Base-by-base conservation (phyloP, 1,139 yeast genomes). In the Geotrichum klebahnii region DNA sequence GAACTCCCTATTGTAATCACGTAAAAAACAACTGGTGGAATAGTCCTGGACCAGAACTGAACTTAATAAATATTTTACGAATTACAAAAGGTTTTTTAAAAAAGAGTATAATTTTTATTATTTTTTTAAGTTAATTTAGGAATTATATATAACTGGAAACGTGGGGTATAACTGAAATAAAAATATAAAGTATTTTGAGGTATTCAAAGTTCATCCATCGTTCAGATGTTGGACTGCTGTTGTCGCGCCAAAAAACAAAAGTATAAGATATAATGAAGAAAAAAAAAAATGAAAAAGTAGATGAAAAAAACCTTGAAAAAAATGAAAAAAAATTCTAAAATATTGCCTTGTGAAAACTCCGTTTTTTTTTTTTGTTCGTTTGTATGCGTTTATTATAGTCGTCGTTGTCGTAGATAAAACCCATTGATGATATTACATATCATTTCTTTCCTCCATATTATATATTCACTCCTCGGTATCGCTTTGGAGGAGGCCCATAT, bases 401-500 rank as follows among this genome's bases (percentile, higher is more conserved):
- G 44, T 17, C 35, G 22, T 40, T 28, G 23, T 24, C 23, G 28
- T 8, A 39, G 9, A 8, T 6, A 35, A 17, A 19, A 8, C 23
- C n/a, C 9, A 36, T 5, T 17, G 28, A n/a, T 34, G 37, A 14
- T 4, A 4, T n/a, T 9, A 3, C n/a, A 12, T 3, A 5, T 22
- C 23, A 2, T 6, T 3, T 24, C 31, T 32, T 20, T n/a, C n/a
- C 34, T 5, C 34, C 14, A 9, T 16, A 5, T 36, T 32, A 60
- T 3, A 57, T 57, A 37, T 59, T 57, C 14, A 62, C 59, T 3
- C 65, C 66, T 32, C 61, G 53, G 50, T 63, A 63, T 31, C 66
- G 46, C n/a, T 57, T 54, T 10, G 66, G 66, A 28, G 66, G 66
- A 5, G 65, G 60, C 3, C 66, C 66, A 48, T 63, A 63, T 3